Base-by-base conservation (phyloP, 1,284 basidiomycete species). In the Lignosus rhinocerotis region DNA sequence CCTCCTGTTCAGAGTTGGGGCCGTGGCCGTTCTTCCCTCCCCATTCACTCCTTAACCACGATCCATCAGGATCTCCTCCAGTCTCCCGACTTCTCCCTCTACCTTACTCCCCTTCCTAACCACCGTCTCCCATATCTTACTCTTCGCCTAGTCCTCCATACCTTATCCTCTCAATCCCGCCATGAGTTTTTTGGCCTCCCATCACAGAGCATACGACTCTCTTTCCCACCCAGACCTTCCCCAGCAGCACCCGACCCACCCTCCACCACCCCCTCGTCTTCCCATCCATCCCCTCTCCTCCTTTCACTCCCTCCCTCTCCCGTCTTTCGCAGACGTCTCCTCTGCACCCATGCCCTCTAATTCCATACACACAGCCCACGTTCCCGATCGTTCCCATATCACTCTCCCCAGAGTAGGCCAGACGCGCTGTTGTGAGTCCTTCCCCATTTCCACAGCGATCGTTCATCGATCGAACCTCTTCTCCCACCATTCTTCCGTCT, bases 351-450 rank as follows among this genome's bases (percentile, higher is more conserved):
- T 62, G 64, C 55, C 47, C 39, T 56, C 56, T 51, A 59, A 56
- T 67, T 62, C 60, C 62, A 63, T 58, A 25, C 58, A 61, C 16
- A 47, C 56, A 31, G 56, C 64, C 41, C 64, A 66, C 19, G 46
- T 55, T 56, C 51, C 63, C 64, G 70, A 73, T 70, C 70, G 67
- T 55, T 48, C 65, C 25, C n/a, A 65, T n/a, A 62, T 64, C 63
- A 16, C 56, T 36, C 68, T 75, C 30, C 87, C 87, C 61, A 84
- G 82, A 72, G 68, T 86, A 58, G 87, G 85, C 58, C 79, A 89
- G 69, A 88, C 86, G 60, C 85, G 88, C 66, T 91, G 88, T 68
- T 90, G 89, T 90, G 68, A 74, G 88, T 76, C 41, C 49, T 79
- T 60, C 63, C 64, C 63, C 61, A 61, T 64, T 51, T 57, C 41